Base-by-base conservation (phyloP, 129 eudicot genomes). In the Saposhnikovia divaricata region DNA sequence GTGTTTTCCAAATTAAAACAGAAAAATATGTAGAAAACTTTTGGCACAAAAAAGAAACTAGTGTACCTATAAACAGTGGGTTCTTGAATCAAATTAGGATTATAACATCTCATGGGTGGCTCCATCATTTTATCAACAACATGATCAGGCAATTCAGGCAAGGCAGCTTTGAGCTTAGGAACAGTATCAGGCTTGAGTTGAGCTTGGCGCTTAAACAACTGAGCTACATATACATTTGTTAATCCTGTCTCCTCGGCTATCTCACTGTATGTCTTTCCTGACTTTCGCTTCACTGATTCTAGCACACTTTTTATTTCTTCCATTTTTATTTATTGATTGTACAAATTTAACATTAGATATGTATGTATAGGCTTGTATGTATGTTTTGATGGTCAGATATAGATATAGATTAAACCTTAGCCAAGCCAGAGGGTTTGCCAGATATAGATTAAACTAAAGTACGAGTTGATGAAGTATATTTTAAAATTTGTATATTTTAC, bases 211-310 rank as follows among this genome's bases (percentile, higher is more conserved):
- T 89, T 84, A 44, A 95, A 84, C 13, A 95, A 89, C 89, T 95
- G 98, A 77, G 97, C 97, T 25, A 87, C 97, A 75, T 90, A 95
- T 57, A 95, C 97, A 79, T 95, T 95, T 50, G 98, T 95, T 84
- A 95, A 80, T 11, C 98, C 98, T 31, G 96, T 92, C 84, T 95
- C 93, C 57, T 68, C 76, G 13, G 90, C 98, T 39, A 95, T 89
- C 84, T 95, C 89, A 72, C 78, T 85, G 82, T 86, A 90, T 0
- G 89, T 90, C 82, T 95, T 95, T 82, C 97, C 96, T 23, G 98
- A 92, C 3, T 78, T 80, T 3, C 82, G 89, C 87, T 95, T 95
- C 59, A 86, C 84, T 42, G 84, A 51, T 80, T 84, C 89, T 46
- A 92, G 44, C 74, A 82, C 34, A 13, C 88, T 85, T 81, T 90